Percentiles rank a stretch among this genome's conserved stretches.
Evolutionary conservation across 2,329 filamentous ascomycete species (phyloP).

Genomic region (Penicillium sp.): DNA sequence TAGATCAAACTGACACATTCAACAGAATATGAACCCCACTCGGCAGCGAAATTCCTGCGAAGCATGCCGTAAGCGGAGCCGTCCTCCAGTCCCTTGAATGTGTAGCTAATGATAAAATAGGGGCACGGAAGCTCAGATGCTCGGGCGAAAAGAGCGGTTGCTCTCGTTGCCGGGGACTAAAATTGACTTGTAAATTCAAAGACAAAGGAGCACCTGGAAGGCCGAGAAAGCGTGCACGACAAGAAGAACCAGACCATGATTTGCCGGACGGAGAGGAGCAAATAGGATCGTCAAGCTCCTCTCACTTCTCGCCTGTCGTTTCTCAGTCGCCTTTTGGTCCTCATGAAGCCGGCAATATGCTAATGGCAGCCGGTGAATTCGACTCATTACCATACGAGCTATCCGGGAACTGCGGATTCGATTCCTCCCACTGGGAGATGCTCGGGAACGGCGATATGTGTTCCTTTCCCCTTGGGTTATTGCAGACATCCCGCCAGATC

Average conservation of each 20-base stretch:
- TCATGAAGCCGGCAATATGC: neutral
- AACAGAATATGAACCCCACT: slow-evolving; percentile 17
- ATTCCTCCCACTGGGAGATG: slow-evolving; percentile 18
- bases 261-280: slow-evolving; percentile 1
- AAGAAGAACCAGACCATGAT: slow-evolving; percentile 10
- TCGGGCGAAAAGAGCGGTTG: slow-evolving; percentile 30
- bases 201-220: slow-evolving; percentile 29
- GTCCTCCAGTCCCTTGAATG: neutral
- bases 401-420: slow-evolving; percentile 20
- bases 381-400: slow-evolving; percentile 18
- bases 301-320: slow-evolving; percentile 3
- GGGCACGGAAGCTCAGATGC: slow-evolving; percentile 30
- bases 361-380: slow-evolving; percentile 12
- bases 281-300: slow-evolving; percentile 12
- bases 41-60: slow-evolving; percentile 30
- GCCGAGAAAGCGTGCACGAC: slow-evolving; percentile 25
- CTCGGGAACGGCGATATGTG: slow-evolving; percentile 16
- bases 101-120: slow-evolving; percentile 12
- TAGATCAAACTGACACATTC: neutral
- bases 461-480: slow-evolving; percentile 17
- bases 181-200: slow-evolving; percentile 27
- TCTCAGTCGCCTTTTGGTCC: neutral
- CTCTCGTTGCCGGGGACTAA: slow-evolving; percentile 24
- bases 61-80: slow-evolving; percentile 24
- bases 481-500: slow-evolving; percentile 4